These are phyloP conservation scores for Isabelozyma rhagii DNA, from an alignment of 805 yeast species.

Conservation along the genomic window DNA sequence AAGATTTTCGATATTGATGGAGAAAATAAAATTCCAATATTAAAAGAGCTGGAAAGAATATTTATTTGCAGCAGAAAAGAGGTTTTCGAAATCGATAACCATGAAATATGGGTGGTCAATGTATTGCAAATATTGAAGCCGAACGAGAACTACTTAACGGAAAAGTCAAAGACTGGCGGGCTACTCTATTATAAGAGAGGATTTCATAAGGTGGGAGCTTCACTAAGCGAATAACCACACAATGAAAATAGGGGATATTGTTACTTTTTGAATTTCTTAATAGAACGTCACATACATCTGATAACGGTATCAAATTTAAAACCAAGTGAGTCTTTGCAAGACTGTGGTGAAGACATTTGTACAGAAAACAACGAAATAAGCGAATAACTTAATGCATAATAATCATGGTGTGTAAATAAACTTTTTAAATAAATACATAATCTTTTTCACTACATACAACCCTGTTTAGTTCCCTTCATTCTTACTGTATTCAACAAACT, in stretches of 20 bases:
- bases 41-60: conserved; percentile 55
- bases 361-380: conserved; percentile 22
- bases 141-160: conserved; percentile 9
- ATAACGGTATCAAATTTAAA: too few species aligned
- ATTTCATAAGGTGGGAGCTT: conserved; percentile 46
- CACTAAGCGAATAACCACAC: conserved; percentile 30
- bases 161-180: conserved; percentile 50
- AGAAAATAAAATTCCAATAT: conserved; percentile 47
- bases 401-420: neutral
- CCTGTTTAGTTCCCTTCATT: neutral
- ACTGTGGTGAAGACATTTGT: too few species aligned
- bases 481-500: conserved; percentile 3
- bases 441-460: too few species aligned
- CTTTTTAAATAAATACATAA: too few species aligned
- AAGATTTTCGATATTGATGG: conserved; percentile 14
- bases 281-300: too few species aligned
- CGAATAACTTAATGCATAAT: conserved; percentile 1
- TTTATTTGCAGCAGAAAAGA: conserved; percentile 57
- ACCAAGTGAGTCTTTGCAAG: too few species aligned
- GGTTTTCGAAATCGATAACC: conserved; percentile 67
- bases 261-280: too few species aligned
- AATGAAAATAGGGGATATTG: conserved; percentile 1
- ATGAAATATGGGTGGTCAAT: conserved; percentile 86
- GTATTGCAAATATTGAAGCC: conserved; percentile 55
- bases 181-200: conserved; percentile 60